Conservation (phyloP, 345 rosid species). For the Bretschneidera sinensis region DNA sequence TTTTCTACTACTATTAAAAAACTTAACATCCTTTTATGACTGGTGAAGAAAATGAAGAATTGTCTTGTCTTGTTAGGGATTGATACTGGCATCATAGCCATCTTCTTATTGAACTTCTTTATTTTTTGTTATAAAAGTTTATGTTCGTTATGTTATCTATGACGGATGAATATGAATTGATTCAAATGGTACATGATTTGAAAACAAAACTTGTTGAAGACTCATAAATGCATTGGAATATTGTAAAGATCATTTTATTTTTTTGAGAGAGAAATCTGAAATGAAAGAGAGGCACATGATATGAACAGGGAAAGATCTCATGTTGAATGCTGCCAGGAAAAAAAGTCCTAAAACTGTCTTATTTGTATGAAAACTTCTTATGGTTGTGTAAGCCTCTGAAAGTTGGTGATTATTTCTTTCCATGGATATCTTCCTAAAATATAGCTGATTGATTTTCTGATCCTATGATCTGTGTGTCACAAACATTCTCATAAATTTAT, state of each 20-base stretch:
- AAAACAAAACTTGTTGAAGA: background rate
- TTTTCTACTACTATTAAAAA: too few species aligned
- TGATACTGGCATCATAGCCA: background rate
- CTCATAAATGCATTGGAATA: background rate
- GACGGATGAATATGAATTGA: background rate
- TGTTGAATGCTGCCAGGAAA: too few species aligned
- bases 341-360: background rate
- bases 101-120: background rate
- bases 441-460: background rate
- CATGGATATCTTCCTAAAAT: background rate
- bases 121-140: too few species aligned
- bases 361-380: background rate
- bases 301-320: too few species aligned
- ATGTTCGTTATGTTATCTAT: background rate
- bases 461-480: background rate
- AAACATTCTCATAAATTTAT: background rate
- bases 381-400: background rate
- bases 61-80: background rate
- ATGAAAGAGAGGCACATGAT: background rate
- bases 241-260: too few species aligned
- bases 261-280: background rate
- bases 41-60: too few species aligned
- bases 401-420: background rate
- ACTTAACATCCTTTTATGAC: too few species aligned
- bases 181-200: background rate